Evolutionary conservation across 306 rosid genomes (phyloP).

Genomic region (Alnus glutinosa): DNA sequence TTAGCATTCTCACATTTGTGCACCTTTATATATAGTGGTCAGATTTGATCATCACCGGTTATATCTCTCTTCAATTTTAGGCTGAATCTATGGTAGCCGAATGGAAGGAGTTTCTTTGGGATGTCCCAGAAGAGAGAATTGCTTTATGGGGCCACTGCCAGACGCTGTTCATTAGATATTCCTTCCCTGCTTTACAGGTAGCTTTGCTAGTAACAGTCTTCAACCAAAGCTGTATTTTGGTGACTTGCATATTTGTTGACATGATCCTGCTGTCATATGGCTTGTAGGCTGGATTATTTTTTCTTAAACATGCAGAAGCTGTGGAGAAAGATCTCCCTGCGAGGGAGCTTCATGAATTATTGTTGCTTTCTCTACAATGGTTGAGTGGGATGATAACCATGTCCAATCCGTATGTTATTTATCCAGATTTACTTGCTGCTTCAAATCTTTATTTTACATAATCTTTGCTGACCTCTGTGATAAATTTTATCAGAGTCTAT

Average conservation of each 20-base stretch:
- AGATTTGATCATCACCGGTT: not conserved
- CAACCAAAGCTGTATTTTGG: constrained; percentile 25
- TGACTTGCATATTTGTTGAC: constrained; percentile 23
- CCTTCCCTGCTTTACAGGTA: constrained; percentile 93
- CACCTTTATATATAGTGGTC: not conserved
- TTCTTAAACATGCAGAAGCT: constrained; percentile 96
- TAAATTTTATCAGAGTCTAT: constrained; percentile 63
- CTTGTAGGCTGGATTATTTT: constrained; percentile 92
- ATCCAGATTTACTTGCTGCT: constrained; percentile 20
- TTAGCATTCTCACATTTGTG: not conserved
- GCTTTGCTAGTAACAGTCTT: constrained; percentile 30
- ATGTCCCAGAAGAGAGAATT: constrained; percentile 92
- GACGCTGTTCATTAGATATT: constrained; percentile 82
- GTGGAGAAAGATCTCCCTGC: constrained; percentile 98
- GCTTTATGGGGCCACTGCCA: constrained; percentile 98
- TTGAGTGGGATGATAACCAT: constrained; percentile 90
- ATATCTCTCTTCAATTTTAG: constrained; percentile 34
- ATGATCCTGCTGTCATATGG: constrained; percentile 26
- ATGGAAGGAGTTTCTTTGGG: constrained; percentile 99
- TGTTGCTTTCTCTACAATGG: constrained; percentile 93
- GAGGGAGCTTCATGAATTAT: constrained; percentile 86
- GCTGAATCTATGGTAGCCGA: constrained; percentile 98
- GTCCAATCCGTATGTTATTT: constrained; percentile 71
- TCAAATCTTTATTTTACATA: constrained; percentile 21
- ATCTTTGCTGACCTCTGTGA: constrained; percentile 37